Evolutionary conservation across 441 rosid species (phyloP).

Genomic region (Euphorbia schlechtendalii): DNA sequence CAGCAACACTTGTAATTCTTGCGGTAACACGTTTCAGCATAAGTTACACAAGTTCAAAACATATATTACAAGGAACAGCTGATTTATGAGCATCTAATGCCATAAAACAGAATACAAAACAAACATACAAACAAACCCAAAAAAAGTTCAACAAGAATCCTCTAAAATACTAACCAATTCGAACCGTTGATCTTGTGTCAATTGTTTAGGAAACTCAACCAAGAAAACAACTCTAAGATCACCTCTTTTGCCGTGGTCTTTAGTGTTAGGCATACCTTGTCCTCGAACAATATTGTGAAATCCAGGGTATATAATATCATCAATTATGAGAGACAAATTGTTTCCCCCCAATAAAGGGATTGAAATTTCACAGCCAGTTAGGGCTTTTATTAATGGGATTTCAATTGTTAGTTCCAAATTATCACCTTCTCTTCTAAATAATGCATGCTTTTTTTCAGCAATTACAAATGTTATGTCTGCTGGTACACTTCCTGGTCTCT

Average conservation of each 20-base stretch:
- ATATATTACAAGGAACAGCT: conserved; percentile 2
- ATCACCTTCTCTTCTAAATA: conserved; percentile 57
- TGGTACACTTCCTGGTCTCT: conserved; percentile 47
- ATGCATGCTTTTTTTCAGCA: conserved; percentile 45
- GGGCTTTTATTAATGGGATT: conserved; percentile 60
- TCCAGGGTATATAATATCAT: conserved; percentile 54
- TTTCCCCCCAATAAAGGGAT: conserved; percentile 59
- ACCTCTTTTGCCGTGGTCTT: conserved; percentile 54
- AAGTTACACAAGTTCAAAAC: background rate
- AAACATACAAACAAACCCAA: conserved; percentile 11
- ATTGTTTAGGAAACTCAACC: conserved; percentile 48
- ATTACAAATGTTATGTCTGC: conserved; percentile 60
- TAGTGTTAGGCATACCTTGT: conserved; percentile 62
- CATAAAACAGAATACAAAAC: background rate
- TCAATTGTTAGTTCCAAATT: conserved; percentile 51
- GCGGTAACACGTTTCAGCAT: background rate
- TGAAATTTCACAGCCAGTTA: conserved; percentile 50
- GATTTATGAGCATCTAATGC: background rate
- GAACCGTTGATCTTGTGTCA: conserved; percentile 42
- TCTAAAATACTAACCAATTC: conserved; percentile 38
- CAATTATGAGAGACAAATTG: conserved; percentile 26
- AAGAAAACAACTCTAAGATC: conserved; percentile 46
- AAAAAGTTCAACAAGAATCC: conserved; percentile 41
- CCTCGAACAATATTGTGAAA: conserved; percentile 37
- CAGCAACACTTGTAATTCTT: background rate